Conservation (phyloP, 441 rosid species). For the Populus hybrid region DNA sequence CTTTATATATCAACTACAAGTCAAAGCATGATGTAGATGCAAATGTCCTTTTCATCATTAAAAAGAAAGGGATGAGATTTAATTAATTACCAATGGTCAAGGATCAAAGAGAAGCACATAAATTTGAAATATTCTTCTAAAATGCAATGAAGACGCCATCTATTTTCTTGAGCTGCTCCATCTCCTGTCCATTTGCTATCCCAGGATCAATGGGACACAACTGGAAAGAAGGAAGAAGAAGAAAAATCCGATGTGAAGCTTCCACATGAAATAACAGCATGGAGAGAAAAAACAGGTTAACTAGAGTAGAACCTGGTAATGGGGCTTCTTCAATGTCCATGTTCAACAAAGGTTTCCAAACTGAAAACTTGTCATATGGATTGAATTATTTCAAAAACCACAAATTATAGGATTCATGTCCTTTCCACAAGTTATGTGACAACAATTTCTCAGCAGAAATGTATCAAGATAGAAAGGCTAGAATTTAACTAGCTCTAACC, state of each 20-base stretch:
- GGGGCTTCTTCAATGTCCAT: slow-evolving; percentile 19
- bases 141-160: slow-evolving; percentile 50
- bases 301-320: slow-evolving; percentile 58
- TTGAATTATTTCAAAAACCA: not conserved
- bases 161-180: slow-evolving; percentile 71
- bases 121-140: slow-evolving; percentile 29
- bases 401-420: not conserved
- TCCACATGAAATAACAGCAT: not conserved
- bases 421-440: not conserved
- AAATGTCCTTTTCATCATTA: not conserved
- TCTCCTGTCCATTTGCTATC: slow-evolving; percentile 59
- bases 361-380: not conserved
- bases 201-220: slow-evolving; percentile 73
- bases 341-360: not conserved
- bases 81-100: not conserved
- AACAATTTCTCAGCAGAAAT: not conserved
- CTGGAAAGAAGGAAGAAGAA: slow-evolving; percentile 34
- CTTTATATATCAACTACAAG: not conserved
- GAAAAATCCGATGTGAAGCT: slow-evolving; percentile 16
- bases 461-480: not conserved
- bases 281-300: not conserved
- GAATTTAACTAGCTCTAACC: not conserved
- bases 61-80: not conserved
- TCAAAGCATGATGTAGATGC: slow-evolving; percentile 1
- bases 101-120: slow-evolving; percentile 3